These are phyloP conservation scores for Fraxinus floribunda DNA, from an alignment of 305 asterid species.

Conservation along the genomic window DNA sequence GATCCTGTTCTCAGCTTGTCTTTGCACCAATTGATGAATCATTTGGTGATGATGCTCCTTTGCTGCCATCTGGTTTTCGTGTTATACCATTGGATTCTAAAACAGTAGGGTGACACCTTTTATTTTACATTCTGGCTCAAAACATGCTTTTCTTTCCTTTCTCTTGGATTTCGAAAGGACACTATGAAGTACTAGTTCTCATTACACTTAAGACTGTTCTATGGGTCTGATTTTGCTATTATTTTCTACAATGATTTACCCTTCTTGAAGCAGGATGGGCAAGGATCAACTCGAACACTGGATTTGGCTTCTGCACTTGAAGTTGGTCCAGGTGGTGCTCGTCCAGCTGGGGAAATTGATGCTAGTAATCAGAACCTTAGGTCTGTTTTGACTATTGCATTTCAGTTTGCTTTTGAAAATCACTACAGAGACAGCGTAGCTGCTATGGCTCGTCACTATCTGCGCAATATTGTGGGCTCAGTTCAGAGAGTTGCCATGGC, in stretches of 20 bases:
- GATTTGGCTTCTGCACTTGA: constrained; percentile 93
- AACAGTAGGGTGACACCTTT: constrained; percentile 54
- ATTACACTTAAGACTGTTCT: not conserved
- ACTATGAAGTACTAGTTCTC: not conserved
- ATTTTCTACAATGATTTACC: not conserved
- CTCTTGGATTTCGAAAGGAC: not conserved
- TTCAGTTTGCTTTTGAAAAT: constrained; percentile 87
- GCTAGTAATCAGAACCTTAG: constrained; percentile 50
- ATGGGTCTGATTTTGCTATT: not conserved
- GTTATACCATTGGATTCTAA: constrained; percentile 86
- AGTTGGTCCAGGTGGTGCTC: constrained; percentile 62
- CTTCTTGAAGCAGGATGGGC: constrained; percentile 55
- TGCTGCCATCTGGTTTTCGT: constrained; percentile 92
- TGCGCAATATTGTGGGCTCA: constrained; percentile 78
- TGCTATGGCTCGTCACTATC: constrained; percentile 92
- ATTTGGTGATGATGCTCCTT: constrained; percentile 85
- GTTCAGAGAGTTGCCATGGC: constrained; percentile 98
- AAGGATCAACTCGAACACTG: constrained; percentile 62
- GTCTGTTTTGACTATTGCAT: constrained; percentile 89
- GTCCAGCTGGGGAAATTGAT: constrained; percentile 54
- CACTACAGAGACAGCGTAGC: constrained; percentile 82
- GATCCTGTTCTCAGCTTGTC: constrained; percentile 88
- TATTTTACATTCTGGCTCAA: not conserved
- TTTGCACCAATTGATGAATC: constrained; percentile 94
- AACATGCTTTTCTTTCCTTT: not conserved